Base-by-base conservation (phyloP, 2,329 filamentous ascomycete species). In the Stagonosporopsis vannaccii region DNA sequence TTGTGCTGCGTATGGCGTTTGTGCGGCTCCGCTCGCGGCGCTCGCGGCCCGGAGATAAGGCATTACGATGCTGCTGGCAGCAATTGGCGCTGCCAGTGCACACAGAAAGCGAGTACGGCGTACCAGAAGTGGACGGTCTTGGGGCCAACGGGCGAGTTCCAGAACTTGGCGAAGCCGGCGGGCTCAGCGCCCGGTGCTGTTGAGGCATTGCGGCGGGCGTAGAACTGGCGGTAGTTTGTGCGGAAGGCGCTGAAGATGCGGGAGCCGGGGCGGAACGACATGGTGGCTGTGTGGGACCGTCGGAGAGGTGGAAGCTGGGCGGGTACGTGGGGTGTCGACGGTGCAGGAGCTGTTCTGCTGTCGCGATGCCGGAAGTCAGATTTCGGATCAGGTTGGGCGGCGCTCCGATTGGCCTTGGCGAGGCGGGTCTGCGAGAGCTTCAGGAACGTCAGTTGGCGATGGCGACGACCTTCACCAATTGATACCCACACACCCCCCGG, bases 41-140 rank as follows among this genome's bases (percentile, higher is more conserved):
- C n/a, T n/a, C 17, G 23, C n/a, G 20, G 44, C n/a, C 23, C 41
- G 50, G 50, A 43, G 30, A 30, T 33, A 28, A 36, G 15, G 43
- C 35, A 46, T 52, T 52, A 35, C 40, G 13, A 23, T 39, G 28
- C 30, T 23, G 13, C 12, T 7, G 28, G 22, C 17, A 28, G 22
- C 44, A 44, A 22, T 44, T 28, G 13, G 42, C 5, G 15, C 7
- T 22, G 33, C 12, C 13, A 2, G 4, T 20, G 33, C n/a, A 12
- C 22, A 19, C 20, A 22, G 36, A 22, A 12, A 36, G 22, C 36
- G 22, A 35, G 8, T 13, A 32, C n/a, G 49, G 58, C 83, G 64
- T 82, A 94, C 94, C 95, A 99, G 82, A 99, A 99, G 80, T 99
- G 95, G 71, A 99, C 95, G 60, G 95, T 99, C 88, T 84, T 80